Percentiles rank a stretch among this genome's conserved stretches.
These are phyloP conservation scores for Helminthosporium solani DNA, from an alignment of 2,329 filamentous ascomycete genomes.

Conservation along the genomic window DNA sequence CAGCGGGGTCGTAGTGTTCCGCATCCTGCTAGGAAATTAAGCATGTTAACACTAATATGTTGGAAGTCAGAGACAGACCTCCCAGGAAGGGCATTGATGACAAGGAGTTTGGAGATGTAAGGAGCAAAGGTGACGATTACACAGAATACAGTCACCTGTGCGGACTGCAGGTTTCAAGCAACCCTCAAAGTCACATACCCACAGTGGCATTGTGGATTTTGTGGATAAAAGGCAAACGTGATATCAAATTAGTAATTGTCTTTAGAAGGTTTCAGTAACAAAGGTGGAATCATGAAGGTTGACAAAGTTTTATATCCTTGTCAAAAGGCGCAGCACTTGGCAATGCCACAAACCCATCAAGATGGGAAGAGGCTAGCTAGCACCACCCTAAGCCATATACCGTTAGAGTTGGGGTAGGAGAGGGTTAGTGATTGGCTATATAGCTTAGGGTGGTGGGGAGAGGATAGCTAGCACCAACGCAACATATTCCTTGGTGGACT, in stretches of 20 bases:
- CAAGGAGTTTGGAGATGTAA: constrained; percentile 5
- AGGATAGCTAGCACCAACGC: no score
- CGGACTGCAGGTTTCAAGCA: constrained; percentile 10
- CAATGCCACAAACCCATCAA: not conserved
- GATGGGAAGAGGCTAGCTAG: no score
- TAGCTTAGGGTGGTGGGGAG: no score
- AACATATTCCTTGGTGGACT: no score
- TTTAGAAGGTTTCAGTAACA: constrained; percentile 1
- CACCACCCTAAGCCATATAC: no score
- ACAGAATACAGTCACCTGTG: constrained; percentile 9
- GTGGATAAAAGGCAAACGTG: constrained; percentile 3
- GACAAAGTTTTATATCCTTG: constrained; percentile 2
- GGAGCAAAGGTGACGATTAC: constrained; percentile 11
- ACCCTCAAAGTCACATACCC: constrained; percentile 6
- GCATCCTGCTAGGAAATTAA: constrained; percentile 34
- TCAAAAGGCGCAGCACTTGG: constrained; percentile 3
- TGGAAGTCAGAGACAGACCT: constrained; percentile 4
- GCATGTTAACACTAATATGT: not conserved
- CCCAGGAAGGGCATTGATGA: constrained; percentile 10
- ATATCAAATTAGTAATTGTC: not conserved
- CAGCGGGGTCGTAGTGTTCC: constrained; percentile 36
- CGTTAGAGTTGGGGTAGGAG: no score
- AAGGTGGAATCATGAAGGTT: constrained; percentile 2
- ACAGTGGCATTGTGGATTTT: constrained; percentile 7
- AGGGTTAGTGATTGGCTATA: no score